Conservation (phyloP, 768 basidiomycete genomes). For the Agaricus sinodeliciosus region DNA sequence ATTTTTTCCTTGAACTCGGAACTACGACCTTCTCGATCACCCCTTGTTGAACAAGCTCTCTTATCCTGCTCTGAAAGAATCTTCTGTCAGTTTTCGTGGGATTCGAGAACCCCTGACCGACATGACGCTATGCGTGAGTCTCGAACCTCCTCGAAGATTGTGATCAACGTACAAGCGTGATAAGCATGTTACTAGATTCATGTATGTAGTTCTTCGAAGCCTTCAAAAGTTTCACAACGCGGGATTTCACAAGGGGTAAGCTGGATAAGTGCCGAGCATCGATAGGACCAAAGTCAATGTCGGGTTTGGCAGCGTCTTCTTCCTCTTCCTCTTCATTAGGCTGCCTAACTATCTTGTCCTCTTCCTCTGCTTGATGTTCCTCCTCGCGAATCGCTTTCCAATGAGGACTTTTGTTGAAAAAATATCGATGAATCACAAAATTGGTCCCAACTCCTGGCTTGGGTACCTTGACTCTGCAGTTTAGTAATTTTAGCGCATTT, state of each 20-base stretch:
- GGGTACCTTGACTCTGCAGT: conserved; percentile 62
- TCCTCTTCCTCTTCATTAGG: conserved; percentile 27
- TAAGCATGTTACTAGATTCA: conserved; percentile 67
- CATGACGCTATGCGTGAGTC: background rate
- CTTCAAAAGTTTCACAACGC: conserved; percentile 68
- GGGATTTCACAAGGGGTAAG: conserved; percentile 59
- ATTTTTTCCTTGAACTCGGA: conserved; percentile 47
- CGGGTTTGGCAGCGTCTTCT: conserved; percentile 21
- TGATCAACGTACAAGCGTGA: conserved; percentile 54
- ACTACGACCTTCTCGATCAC: conserved; percentile 71
- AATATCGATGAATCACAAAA: conserved; percentile 78
- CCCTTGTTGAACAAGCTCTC: conserved; percentile 66
- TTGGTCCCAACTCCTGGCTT: conserved; percentile 72
- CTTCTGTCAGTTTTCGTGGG: conserved; percentile 76
- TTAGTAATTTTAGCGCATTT: background rate
- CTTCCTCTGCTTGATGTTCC: conserved; percentile 44
- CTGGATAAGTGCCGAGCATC: conserved; percentile 76
- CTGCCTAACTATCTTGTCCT: conserved; percentile 19
- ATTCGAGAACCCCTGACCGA: conserved; percentile 60
- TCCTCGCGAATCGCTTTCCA: conserved; percentile 76
- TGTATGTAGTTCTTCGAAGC: conserved; percentile 66
- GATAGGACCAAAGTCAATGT: conserved; percentile 61
- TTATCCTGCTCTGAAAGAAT: conserved; percentile 71
- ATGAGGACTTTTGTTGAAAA: conserved; percentile 66
- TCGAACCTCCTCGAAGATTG: background rate